phyloP scores from a whole-genome alignment of 2,329 filamentous ascomycete species.

The Fusarium nygamai region DNA sequence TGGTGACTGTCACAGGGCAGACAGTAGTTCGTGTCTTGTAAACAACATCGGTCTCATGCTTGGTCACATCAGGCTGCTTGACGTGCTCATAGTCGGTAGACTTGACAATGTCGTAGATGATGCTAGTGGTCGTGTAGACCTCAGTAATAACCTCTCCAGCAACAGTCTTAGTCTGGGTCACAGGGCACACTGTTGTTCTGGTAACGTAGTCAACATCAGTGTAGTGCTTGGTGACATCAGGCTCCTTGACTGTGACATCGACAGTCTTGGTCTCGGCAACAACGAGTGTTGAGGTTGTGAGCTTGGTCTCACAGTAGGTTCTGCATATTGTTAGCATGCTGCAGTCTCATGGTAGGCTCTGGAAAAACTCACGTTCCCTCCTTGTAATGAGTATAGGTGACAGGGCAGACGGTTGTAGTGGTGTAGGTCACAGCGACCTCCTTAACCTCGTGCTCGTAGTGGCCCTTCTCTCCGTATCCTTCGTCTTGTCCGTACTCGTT shows the following conservation, averaged over 20 bases:
- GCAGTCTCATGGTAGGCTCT: not conserved
- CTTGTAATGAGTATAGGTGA: constrained; percentile 54
- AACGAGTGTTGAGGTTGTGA: constrained; percentile 56
- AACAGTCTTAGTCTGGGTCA: constrained; percentile 52
- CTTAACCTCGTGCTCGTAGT: constrained; percentile 13
- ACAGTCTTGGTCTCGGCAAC: constrained; percentile 54
- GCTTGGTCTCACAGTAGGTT: constrained; percentile 55
- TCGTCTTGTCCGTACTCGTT: constrained; percentile 12
- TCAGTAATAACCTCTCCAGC: constrained; percentile 39
- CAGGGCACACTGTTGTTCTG: constrained; percentile 56
- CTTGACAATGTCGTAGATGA: constrained; percentile 39
- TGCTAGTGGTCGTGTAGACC: constrained; percentile 45
- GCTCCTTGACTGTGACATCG: constrained; percentile 48
- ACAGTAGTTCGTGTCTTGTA: constrained; percentile 57
- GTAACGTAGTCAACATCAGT: constrained; percentile 52
- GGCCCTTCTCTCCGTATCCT: constrained; percentile 3
- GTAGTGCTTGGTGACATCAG: constrained; percentile 49
- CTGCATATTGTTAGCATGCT: constrained; percentile 39
- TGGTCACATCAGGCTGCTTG: constrained; percentile 50
- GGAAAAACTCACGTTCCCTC: constrained; percentile 51
- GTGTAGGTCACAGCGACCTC: constrained; percentile 50
- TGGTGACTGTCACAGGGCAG: constrained; percentile 42
- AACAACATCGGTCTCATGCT: constrained; percentile 47
- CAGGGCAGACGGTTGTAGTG: constrained; percentile 57
- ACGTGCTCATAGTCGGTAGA: constrained; percentile 48